Percentiles rank a stretch among this genome's conserved stretches.
Conservation (phyloP, 148 eudicot species). For the Rhododendron molle region DNA sequence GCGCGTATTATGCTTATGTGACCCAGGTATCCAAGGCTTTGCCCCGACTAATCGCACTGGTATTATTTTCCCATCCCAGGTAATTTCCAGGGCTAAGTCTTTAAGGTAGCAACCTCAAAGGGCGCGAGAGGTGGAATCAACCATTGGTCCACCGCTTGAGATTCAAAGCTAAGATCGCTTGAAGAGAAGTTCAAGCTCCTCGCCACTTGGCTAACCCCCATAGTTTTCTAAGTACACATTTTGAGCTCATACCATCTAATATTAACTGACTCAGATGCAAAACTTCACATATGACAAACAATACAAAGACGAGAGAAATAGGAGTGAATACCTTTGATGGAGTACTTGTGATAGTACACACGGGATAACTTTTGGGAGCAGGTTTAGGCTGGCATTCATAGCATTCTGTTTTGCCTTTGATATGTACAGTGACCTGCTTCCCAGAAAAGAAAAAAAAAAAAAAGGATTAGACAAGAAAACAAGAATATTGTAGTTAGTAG, state of each 20-base stretch:
- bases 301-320: background rate
- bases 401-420: constrained; percentile 86
- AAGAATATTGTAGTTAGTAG: background rate
- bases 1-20: background rate
- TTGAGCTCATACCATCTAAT: background rate
- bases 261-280: background rate
- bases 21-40: background rate
- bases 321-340: constrained; percentile 73
- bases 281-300: background rate
- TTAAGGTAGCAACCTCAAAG: background rate
- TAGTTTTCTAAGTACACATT: background rate
- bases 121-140: background rate
- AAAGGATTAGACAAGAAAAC: background rate
- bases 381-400: constrained; percentile 98
- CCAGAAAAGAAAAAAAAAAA: background rate
- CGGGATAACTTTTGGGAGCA: constrained; percentile 93
- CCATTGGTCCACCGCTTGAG: background rate
- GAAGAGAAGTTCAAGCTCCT: background rate
- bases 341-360: constrained; percentile 98
- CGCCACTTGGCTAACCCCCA: background rate
- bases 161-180: background rate
- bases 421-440: constrained; percentile 85
- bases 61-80: background rate
- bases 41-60: background rate
- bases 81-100: background rate